Conservation (phyloP, 306 rosid genomes). For the Pyrus betulifolia region DNA sequence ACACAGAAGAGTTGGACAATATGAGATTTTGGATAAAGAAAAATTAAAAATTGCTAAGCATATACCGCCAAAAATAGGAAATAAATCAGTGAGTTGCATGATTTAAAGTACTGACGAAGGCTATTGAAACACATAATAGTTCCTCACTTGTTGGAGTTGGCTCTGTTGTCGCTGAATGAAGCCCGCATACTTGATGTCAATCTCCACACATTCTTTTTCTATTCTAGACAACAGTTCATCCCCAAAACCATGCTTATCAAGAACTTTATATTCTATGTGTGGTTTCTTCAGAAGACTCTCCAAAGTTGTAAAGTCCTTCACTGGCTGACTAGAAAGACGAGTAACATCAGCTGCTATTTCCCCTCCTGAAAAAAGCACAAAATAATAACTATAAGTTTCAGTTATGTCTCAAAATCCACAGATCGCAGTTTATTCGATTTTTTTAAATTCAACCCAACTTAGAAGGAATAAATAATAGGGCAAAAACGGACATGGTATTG, state of each 20-base stretch:
- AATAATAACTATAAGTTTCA: background rate
- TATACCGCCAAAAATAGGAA: background rate
- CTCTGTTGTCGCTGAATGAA: conserved; percentile 85
- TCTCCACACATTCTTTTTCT: conserved; percentile 86
- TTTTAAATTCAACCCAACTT: background rate
- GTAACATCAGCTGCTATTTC: conserved; percentile 69
- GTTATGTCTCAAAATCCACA: background rate
- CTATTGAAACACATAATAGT: background rate
- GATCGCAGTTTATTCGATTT: background rate
- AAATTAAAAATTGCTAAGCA: background rate
- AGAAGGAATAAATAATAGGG: background rate
- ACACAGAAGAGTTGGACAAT: conserved; percentile 13
- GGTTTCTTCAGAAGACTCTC: conserved; percentile 99
- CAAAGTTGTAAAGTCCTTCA: conserved; percentile 70
- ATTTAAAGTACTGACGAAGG: background rate
- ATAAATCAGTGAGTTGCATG: background rate
- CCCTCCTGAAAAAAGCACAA: conserved; percentile 48
- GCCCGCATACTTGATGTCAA: conserved; percentile 93
- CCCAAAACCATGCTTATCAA: conserved; percentile 87
- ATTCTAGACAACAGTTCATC: conserved; percentile 48
- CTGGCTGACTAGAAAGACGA: conserved; percentile 70
- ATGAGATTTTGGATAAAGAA: background rate
- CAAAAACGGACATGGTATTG: background rate
- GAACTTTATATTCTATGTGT: conserved; percentile 60
- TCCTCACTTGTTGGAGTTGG: conserved; percentile 82